A percentile compares a stretch with the other conserved stretches of the same genome.
These are phyloP conservation scores for Rhodotorula sp. DNA, from an alignment of 1,284 basidiomycete genomes.

Conservation along the genomic window DNA sequence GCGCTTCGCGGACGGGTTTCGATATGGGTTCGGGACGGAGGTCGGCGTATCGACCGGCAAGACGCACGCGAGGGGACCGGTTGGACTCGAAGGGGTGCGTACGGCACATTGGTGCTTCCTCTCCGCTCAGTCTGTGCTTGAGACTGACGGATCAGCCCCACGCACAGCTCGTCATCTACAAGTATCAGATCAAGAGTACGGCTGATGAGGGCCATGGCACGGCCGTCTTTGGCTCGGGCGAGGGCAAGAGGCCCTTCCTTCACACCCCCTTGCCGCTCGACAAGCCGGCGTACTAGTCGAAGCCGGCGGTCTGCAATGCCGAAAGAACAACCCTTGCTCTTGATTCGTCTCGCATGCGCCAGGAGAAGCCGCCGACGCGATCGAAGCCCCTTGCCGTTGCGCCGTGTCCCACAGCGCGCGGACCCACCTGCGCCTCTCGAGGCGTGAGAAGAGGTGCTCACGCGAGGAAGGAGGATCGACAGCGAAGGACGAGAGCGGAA, in stretches of 20 bases:
- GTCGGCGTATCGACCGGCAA: slow-evolving; percentile 96
- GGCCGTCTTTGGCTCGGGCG: slow-evolving; percentile 70
- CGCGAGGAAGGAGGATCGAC: no score
- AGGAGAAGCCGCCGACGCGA: no score
- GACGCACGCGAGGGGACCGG: slow-evolving; percentile 94
- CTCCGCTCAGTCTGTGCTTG: not conserved
- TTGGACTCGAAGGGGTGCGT: slow-evolving; percentile 77
- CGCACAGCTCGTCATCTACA: slow-evolving; percentile 76
- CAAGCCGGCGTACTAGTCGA: slow-evolving; percentile 20
- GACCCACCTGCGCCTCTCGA: no score
- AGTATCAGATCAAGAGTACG: slow-evolving; percentile 80
- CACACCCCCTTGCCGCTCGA: slow-evolving; percentile 54
- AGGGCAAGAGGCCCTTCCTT: slow-evolving; percentile 72
- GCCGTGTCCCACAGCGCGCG: no score
- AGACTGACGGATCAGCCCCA: not conserved
- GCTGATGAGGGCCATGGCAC: slow-evolving; percentile 71
- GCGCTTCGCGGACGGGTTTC: slow-evolving; percentile 93
- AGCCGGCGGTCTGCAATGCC: no score
- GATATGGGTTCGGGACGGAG: slow-evolving; percentile 96
- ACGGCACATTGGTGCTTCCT: not conserved
- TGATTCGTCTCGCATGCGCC: no score
- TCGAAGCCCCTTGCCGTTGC: no score
- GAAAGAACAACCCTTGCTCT: no score
- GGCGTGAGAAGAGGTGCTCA: no score
- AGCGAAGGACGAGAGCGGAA: no score